Base-by-base conservation (phyloP, 2,329 filamentous ascomycete genomes). In the Colletotrichum spaethianum region DNA sequence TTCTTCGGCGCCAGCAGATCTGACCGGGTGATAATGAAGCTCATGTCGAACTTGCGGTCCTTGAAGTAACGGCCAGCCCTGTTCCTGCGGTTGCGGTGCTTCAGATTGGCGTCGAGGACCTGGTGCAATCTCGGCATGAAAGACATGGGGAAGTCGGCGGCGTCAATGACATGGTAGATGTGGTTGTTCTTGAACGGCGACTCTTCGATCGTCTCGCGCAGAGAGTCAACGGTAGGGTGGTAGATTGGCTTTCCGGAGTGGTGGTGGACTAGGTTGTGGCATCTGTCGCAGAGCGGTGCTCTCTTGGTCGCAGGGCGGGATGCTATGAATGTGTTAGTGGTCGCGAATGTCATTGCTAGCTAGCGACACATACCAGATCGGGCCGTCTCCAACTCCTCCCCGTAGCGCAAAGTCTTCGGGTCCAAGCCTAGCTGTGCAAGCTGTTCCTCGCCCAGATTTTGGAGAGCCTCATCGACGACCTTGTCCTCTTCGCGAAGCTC, bases 121-220 rank as follows among this genome's bases (percentile, higher is more conserved):
- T 89, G 85, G 72, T 93, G 89, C 12, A 99, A 89, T 55, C 91
- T 90, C 0, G 94, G 94, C 4, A 98, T 87, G 18, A 99, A 83
- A 1, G 96, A 98, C 89, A 99, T 93, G 26, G 96, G 96, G 75
- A 99, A 98, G 82, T 99, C 96, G 72, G 95, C 96, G 3, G 96
- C 96, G 79, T 99, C 96, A 28, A 99, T 85, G 33, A 99, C 88
- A 82, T 99, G 96, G 80, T 98, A 99, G 73, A 99, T 92, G 82
- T 98, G 94, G 78, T 99, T 98, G 79, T 93, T 90, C 79, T 93
- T 93, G 82, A 97, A 92, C 0, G 95, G 95, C 1, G 96, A 97
- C 81, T 97, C 94, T 64, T 92, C 88, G 63, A 99, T 93, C 20
- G 95, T 97, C 74, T 94, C 92, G 75, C 92, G 91, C 63, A 99